A percentile compares a stretch with the other conserved stretches of the same genome.
Conservation (phyloP, 345 rosid species). For the Sonneratia caseolaris region DNA sequence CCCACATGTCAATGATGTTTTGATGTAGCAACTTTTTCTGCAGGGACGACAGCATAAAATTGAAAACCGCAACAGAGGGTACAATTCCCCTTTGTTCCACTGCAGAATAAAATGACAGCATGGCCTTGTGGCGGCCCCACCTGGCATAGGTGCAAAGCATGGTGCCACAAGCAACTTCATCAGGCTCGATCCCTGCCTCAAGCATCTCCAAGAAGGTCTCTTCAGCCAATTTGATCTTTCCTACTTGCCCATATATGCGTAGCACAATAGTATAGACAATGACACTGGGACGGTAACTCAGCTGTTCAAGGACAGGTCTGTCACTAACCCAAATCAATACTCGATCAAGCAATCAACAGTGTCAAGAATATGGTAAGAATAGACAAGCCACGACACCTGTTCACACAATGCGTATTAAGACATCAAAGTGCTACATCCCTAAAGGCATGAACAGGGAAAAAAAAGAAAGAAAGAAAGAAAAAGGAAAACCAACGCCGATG, state of each 20-base stretch:
- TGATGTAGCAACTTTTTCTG: slow-evolving; percentile 74
- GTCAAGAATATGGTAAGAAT: background rate
- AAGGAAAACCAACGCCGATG: background rate
- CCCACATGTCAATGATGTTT: slow-evolving; percentile 65
- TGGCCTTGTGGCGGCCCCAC: slow-evolving; percentile 83
- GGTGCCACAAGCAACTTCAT: slow-evolving; percentile 89
- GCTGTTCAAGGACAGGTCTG: slow-evolving; percentile 53
- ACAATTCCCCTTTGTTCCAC: slow-evolving; percentile 50
- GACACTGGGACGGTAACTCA: slow-evolving; percentile 68
- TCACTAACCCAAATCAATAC: slow-evolving; percentile 24
- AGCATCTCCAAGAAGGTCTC: slow-evolving; percentile 88
- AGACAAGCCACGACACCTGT: background rate
- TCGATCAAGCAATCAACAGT: background rate
- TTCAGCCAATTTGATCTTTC: slow-evolving; percentile 81
- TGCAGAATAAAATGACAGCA: slow-evolving; percentile 68
- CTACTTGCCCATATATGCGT: slow-evolving; percentile 63
- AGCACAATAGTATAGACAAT: slow-evolving; percentile 65
- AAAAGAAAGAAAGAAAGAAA: too few relatives aligned
- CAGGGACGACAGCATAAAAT: slow-evolving; percentile 84
- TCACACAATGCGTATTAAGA: background rate
- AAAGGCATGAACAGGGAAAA: too few relatives aligned
- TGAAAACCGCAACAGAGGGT: slow-evolving; percentile 63
- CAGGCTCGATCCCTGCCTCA: slow-evolving; percentile 80
- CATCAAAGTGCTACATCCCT: background rate
- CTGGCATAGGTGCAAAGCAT: slow-evolving; percentile 89